Conservation (phyloP, 208 protist genomes). For the Trypanosomatidae sp. region DNA sequence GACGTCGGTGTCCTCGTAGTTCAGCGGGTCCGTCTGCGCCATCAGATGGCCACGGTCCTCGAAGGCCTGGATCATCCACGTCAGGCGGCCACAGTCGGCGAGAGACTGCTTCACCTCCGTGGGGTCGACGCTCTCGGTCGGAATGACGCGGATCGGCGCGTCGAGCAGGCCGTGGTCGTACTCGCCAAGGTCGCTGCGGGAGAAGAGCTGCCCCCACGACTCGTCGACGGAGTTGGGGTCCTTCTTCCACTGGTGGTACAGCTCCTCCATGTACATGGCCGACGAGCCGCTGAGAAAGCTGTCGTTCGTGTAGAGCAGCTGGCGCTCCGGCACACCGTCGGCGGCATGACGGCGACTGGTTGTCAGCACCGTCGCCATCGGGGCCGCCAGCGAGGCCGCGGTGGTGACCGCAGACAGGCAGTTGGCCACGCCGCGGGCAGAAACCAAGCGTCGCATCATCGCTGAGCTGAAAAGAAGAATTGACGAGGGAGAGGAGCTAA, state of each 20-base stretch:
- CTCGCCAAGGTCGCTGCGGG: constrained; percentile 30
- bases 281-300: constrained; percentile 80
- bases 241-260: constrained; percentile 83
- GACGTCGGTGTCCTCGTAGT: constrained; percentile 57
- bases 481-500: no score
- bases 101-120: constrained; percentile 69
- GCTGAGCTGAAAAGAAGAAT: no score
- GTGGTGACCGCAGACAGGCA: constrained; percentile 13
- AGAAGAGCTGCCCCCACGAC: constrained; percentile 75
- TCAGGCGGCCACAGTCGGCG: constrained; percentile 73
- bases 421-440: constrained; percentile 12
- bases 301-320: constrained; percentile 81
- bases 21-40: constrained; percentile 82
- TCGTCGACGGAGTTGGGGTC: constrained; percentile 74
- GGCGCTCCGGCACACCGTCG: constrained; percentile 36
- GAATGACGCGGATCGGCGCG: constrained; percentile 68
- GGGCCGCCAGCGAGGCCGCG: constrained; percentile 1
- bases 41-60: constrained; percentile 86
- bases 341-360: constrained; percentile 16
- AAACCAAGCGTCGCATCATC: constrained; percentile 68
- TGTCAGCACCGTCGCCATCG: constrained; percentile 2
- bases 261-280: constrained; percentile 77
- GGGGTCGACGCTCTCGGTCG: constrained; percentile 31
- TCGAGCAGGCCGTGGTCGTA: constrained; percentile 61
- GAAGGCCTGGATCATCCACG: constrained; percentile 90